Evolutionary conservation across 495 filamentous ascomycete species (phyloP).

Genomic region (Halenospora varia): DNA sequence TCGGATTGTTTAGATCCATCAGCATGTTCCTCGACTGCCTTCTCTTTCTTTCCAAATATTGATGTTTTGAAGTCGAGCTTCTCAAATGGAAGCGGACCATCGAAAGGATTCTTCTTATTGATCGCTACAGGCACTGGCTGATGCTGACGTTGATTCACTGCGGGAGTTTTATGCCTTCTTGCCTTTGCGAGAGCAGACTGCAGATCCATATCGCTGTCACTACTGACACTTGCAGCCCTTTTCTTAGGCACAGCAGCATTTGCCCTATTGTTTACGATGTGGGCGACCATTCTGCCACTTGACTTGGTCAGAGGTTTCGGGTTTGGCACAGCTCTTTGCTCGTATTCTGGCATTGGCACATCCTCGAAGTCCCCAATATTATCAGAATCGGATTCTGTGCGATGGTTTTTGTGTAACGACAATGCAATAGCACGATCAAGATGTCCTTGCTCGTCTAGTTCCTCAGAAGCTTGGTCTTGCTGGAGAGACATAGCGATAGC

Average conservation of each 20-base stretch:
- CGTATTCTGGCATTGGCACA: slow-evolving; percentile 44
- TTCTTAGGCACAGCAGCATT: slow-evolving; percentile 45
- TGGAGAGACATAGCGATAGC: slow-evolving; percentile 82
- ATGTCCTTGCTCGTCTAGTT: slow-evolving; percentile 32
- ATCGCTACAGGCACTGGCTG: slow-evolving; percentile 26
- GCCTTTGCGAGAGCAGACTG: slow-evolving; percentile 52
- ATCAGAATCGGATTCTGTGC: slow-evolving; percentile 20
- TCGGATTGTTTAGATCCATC: slow-evolving; percentile 12
- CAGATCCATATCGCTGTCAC: slow-evolving; percentile 61
- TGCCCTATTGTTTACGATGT: slow-evolving; percentile 59
- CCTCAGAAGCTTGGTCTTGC: slow-evolving; percentile 32
- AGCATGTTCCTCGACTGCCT: slow-evolving; percentile 23
- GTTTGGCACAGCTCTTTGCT: slow-evolving; percentile 49
- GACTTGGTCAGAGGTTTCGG: slow-evolving; percentile 47
- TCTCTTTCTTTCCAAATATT: slow-evolving; percentile 48
- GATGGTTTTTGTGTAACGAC: slow-evolving; percentile 26
- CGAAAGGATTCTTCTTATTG: slow-evolving; percentile 53
- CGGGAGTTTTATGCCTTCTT: slow-evolving; percentile 37
- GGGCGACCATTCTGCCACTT: slow-evolving; percentile 55
- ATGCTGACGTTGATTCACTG: slow-evolving; percentile 15
- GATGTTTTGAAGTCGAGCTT: slow-evolving; percentile 66
- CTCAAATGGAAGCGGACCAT: slow-evolving; percentile 86
- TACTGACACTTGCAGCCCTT: slow-evolving; percentile 39
- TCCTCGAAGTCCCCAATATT: slow-evolving; percentile 45
- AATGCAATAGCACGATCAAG: slow-evolving; percentile 27